Evolutionary conservation across 2,329 filamentous ascomycete genomes (phyloP).

Genomic region (Blastomyces silverae): DNA sequence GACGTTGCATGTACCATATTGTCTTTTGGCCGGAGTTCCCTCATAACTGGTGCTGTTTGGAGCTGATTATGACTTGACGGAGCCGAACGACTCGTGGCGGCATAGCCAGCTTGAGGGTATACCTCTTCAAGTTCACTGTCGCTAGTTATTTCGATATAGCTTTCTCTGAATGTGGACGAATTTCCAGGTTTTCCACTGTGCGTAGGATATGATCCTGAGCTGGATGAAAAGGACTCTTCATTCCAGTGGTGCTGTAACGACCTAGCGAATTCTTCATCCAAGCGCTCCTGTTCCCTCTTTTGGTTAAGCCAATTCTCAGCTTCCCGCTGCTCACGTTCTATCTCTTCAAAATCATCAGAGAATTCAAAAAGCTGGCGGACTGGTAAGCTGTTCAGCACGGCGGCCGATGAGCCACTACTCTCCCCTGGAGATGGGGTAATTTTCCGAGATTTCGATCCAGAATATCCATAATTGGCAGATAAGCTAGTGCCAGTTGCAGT

Average conservation of each 20-base stretch:
- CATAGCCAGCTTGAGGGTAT: neutral
- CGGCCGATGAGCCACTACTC: neutral
- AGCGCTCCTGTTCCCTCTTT: conserved; percentile 32
- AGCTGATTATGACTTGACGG: neutral
- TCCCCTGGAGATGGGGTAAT: conserved; percentile 6
- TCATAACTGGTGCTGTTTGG: neutral
- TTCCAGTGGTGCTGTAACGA: conserved; percentile 31
- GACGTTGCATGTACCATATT: neutral
- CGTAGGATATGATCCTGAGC: conserved; percentile 3
- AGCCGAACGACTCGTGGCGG: neutral
- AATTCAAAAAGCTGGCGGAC: conserved; percentile 27
- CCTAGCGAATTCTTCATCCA: conserved; percentile 37
- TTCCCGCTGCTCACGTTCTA: conserved; percentile 29
- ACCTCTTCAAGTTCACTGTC: conserved; percentile 18
- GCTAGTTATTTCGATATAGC: conserved; percentile 17
- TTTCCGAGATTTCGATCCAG: conserved; percentile 11
- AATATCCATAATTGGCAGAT: neutral
- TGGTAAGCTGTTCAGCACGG: conserved; percentile 12
- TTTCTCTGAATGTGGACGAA: conserved; percentile 5
- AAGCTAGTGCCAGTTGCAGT: neutral
- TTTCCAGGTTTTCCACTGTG: neutral
- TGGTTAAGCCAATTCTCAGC: conserved; percentile 30
- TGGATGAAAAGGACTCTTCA: conserved; percentile 16
- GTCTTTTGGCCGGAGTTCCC: neutral
- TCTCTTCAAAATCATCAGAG: conserved; percentile 25